Base-by-base conservation (phyloP, 805 yeast genomes). In the Gaillardinia entomophila region DNA sequence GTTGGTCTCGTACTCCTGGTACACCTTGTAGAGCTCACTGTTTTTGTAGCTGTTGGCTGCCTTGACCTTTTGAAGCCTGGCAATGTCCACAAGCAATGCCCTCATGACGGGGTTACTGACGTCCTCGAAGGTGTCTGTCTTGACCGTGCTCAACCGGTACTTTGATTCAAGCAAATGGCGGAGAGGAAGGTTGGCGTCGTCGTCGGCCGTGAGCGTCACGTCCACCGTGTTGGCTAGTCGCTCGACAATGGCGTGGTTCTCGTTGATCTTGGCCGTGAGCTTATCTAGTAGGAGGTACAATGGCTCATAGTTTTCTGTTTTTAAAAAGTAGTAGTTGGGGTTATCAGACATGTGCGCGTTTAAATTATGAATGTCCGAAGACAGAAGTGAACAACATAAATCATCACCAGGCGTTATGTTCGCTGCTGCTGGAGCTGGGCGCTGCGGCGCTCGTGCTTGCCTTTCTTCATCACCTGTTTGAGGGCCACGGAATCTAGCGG, bases 401-500 rank as follows among this genome's bases (percentile, higher is more conserved):
- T 19, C 22, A 19, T 19, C 22, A 19, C 10, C 22, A 19, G 10
- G n/a, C 26, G 12, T 24, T n/a, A 6, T n/a, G 6, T 13, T 16
- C 13, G 16, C 23, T 16, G 25, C 28, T 36, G 40, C 39, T 37
- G 44, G 18, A 36, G 26, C 30, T 45, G 55, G 13, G 86, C 89
- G 33, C 70, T 57, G 45, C 83, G 75, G 44, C 97, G 68, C 55
- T 89, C 96, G 40, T 83, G 82, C 49, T 84, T 80, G n/a, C 95
- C 96, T 60, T 80, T 82, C 45, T 82, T 82, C 97, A 90, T 87
- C 31, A 87, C 92, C 55, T 85, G 96, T 53, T 90, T 89, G 60
- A 92, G 73, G 4, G 96, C 96, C 13, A 83, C 82, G 32, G 94
- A 77, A 60, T 90, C 97, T 46, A 92, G 68, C 6, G 98, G 98